Evolutionary conservation across 257 asterid genomes (phyloP).

Genomic region (Handroanthus guayacan): DNA sequence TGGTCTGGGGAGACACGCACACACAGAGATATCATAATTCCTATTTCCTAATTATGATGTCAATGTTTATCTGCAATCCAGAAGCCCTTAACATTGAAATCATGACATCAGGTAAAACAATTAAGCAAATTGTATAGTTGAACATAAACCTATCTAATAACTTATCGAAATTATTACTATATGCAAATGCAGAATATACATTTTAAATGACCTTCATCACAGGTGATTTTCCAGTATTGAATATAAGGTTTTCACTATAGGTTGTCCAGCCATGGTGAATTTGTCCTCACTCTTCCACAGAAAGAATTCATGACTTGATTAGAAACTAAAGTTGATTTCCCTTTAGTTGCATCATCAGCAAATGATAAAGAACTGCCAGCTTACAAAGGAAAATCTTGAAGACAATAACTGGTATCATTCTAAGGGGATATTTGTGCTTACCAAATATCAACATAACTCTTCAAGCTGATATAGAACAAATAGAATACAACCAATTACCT

Average conservation of each 20-base stretch:
- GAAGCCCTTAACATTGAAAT: neutral
- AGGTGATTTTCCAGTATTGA: neutral
- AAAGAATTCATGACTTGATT: neutral
- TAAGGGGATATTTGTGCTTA: neutral
- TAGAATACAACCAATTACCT: slow-evolving; percentile 32
- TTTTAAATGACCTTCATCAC: neutral
- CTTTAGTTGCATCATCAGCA: slow-evolving; percentile 11
- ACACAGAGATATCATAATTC: neutral
- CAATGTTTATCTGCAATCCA: neutral
- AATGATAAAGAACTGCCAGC: slow-evolving; percentile 13
- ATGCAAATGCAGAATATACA: no score
- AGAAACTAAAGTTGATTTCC: neutral
- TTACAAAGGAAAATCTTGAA: neutral
- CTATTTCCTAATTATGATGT: neutral
- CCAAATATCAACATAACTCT: slow-evolving; percentile 2
- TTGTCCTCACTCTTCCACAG: neutral
- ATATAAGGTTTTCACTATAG: neutral
- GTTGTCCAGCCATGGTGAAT: neutral
- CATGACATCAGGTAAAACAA: neutral
- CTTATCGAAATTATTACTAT: neutral
- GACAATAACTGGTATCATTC: neutral
- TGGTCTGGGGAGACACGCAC: neutral
- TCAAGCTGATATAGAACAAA: slow-evolving; percentile 22
- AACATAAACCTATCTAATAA: neutral
- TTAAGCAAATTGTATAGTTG: neutral